Evolutionary conservation across 192 early-diverging fungal species (phyloP).

Genomic region (Funneliformis mosseae): DNA sequence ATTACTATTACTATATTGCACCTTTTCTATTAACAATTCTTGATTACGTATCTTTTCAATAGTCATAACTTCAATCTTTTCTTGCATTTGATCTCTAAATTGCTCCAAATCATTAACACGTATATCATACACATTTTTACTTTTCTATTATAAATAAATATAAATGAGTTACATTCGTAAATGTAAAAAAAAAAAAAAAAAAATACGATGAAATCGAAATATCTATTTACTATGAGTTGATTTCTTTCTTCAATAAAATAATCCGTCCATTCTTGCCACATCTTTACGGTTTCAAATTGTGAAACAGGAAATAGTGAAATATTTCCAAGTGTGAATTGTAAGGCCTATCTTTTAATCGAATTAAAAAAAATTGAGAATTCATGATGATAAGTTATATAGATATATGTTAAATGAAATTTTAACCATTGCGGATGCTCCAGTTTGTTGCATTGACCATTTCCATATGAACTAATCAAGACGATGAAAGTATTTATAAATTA

Average conservation of each 20-base stretch:
- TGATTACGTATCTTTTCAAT: background rate
- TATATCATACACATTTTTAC: background rate
- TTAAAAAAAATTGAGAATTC: no score
- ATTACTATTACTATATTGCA: background rate
- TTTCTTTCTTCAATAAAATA: constrained; percentile 12
- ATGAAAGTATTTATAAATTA: background rate
- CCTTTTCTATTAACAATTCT: background rate
- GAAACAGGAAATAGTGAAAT: background rate
- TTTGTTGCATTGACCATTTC: background rate
- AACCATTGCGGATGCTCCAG: background rate
- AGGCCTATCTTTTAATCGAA: background rate
- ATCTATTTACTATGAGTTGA: background rate
- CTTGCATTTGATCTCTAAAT: background rate
- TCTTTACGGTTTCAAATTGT: background rate
- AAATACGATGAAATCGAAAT: background rate
- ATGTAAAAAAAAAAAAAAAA: no score
- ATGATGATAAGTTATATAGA: background rate
- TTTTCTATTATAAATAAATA: no score
- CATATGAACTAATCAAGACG: background rate
- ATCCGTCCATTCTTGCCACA: constrained; percentile 11
- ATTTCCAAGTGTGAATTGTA: background rate
- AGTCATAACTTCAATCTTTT: background rate
- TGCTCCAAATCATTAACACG: background rate
- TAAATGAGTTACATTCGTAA: no score
- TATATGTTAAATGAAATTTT: background rate